Evolutionary conservation across 306 rosid genomes (phyloP).

Genomic region (Datisca glomerata): DNA sequence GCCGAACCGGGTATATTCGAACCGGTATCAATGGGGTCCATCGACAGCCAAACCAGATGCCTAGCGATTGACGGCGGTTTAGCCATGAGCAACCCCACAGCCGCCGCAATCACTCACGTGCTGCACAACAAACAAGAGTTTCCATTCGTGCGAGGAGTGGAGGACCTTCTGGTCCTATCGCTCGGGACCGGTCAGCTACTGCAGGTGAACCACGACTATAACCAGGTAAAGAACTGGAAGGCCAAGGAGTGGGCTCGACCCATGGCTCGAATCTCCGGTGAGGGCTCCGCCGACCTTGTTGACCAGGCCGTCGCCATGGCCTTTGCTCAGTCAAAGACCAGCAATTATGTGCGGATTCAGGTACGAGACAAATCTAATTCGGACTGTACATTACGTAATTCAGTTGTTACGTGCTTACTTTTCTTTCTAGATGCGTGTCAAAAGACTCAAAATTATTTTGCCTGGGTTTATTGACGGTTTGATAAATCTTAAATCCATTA

Average conservation of each 20-base stretch:
- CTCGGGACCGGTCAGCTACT: slow-evolving; percentile 77
- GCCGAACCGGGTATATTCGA: slow-evolving; percentile 79
- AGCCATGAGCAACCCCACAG: slow-evolving; percentile 85
- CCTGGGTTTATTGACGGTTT: too few relatives aligned
- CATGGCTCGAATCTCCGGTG: slow-evolving; percentile 67
- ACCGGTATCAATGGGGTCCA: slow-evolving; percentile 77
- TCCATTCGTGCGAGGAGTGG: slow-evolving; percentile 98
- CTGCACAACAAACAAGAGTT: slow-evolving; percentile 97
- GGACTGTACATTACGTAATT: not conserved
- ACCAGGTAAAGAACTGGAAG: slow-evolving; percentile 63
- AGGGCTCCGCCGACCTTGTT: slow-evolving; percentile 75
- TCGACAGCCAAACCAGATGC: slow-evolving; percentile 55
- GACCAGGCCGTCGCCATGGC: slow-evolving; percentile 99
- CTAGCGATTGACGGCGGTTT: slow-evolving; percentile 83
- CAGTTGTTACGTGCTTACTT: not conserved
- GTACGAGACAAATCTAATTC: slow-evolving; percentile 16
- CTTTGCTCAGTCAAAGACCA: slow-evolving; percentile 58
- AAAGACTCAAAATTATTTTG: too few relatives aligned
- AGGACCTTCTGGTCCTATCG: slow-evolving; percentile 82
- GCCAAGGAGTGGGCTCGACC: slow-evolving; percentile 97
- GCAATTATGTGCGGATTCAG: slow-evolving; percentile 91
- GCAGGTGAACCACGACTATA: slow-evolving; percentile 54
- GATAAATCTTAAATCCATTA: too few relatives aligned
- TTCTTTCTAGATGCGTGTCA: not conserved
- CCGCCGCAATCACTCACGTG: slow-evolving; percentile 97